These are phyloP conservation scores for Amoebophrya sp. DNA, from an alignment of 169 alveolate genomes.

Conservation along the genomic window DNA sequence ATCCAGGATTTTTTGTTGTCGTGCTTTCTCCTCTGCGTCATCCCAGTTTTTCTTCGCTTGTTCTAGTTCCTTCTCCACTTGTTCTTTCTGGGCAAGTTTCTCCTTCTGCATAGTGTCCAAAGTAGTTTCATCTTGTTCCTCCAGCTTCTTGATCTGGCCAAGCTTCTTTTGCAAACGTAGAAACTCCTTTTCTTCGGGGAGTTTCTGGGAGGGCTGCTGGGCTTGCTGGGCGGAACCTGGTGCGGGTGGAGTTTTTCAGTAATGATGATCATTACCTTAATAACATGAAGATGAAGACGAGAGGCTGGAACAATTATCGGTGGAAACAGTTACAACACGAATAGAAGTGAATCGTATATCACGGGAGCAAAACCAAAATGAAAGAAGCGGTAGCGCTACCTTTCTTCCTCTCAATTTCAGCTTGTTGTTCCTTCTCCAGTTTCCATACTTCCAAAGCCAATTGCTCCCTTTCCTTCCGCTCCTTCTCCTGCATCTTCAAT, in stretches of 20 bases:
- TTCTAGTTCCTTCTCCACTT: not conserved
- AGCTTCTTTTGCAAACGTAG: not conserved
- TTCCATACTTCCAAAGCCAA: not conserved
- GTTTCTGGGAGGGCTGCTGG: no score
- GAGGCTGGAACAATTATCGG: no score
- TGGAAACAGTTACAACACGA: no score
- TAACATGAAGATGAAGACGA: no score
- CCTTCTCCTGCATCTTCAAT: not conserved
- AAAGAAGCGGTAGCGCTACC: not conserved
- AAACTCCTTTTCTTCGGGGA: not conserved
- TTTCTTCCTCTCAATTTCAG: not conserved
- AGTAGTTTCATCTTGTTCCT: not conserved
- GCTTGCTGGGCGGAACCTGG: no score
- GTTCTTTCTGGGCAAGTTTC: not conserved
- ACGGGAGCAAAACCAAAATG: no score
- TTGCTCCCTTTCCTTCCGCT: not conserved
- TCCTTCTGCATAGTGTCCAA: not conserved
- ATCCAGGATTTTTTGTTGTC: not conserved
- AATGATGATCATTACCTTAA: no score
- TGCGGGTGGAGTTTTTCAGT: no score
- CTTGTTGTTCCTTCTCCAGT: not conserved
- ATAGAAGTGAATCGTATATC: no score
- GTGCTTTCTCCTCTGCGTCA: not conserved
- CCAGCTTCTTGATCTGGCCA: not conserved
- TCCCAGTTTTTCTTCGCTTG: not conserved